Percentiles rank a stretch among this genome's conserved stretches.
phyloP scores from a whole-genome alignment of 495 filamentous ascomycete species.

The Pyronema domesticum region DNA sequence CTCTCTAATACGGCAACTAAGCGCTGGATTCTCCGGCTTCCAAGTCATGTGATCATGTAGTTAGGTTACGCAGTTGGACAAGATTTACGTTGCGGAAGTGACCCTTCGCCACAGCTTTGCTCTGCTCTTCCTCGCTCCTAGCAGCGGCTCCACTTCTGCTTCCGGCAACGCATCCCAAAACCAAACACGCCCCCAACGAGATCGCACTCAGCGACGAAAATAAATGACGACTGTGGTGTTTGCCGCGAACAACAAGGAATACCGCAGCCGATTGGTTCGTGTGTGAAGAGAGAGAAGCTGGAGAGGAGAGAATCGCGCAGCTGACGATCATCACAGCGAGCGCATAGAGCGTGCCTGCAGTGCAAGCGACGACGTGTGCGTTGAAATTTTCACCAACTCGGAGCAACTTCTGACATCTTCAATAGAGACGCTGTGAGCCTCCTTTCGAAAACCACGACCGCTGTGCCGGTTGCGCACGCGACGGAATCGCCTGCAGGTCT shows the following conservation, averaged over 20 bases:
- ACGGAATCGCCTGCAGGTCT: conserved; percentile 20
- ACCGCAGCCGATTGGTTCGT: conserved; percentile 11
- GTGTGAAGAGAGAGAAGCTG: background rate
- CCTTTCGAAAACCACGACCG: conserved; percentile 22
- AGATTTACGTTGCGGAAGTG: too few relatives aligned
- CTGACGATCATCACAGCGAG: background rate
- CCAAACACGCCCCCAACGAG: conserved; percentile 25
- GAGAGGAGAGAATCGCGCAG: background rate
- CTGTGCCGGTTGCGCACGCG: conserved; percentile 21
- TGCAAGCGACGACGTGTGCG: conserved; percentile 21
- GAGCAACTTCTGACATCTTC: background rate
- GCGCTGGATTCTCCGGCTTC: too few relatives aligned
- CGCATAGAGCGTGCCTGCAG: conserved; percentile 1
- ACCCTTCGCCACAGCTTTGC: too few relatives aligned
- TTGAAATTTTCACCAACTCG: background rate
- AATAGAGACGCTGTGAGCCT: conserved; percentile 17
- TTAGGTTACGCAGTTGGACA: too few relatives aligned
- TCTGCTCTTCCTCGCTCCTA: background rate
- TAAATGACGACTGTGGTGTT: conserved; percentile 19
- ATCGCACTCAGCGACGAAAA: too few relatives aligned
- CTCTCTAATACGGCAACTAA: too few relatives aligned
- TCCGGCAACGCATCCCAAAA: background rate
- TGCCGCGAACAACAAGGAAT: conserved; percentile 22
- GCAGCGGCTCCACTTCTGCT: background rate
- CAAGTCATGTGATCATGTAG: too few relatives aligned